These are phyloP conservation scores for Ophiosphaerella korrae DNA, from an alignment of 2,329 filamentous ascomycete genomes.

Conservation along the genomic window DNA sequence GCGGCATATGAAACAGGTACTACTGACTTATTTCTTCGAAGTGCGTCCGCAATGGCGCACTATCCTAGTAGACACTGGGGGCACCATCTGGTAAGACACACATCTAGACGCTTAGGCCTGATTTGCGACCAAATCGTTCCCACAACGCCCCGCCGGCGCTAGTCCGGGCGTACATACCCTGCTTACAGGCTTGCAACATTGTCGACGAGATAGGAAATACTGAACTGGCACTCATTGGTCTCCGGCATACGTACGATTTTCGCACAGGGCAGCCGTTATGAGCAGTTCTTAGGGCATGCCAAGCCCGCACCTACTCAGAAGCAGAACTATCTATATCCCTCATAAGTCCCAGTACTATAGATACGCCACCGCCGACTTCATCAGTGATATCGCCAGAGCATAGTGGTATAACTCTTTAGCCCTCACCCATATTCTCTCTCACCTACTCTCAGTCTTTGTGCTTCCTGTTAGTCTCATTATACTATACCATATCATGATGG, in stretches of 20 bases:
- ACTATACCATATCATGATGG: conserved; percentile 16
- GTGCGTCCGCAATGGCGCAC: conserved; percentile 25
- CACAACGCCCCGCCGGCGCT: conserved; percentile 11
- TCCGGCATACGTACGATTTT: conserved; percentile 13
- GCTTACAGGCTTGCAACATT: conserved; percentile 14
- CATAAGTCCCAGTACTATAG: conserved; percentile 23
- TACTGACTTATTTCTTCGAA: conserved; percentile 26
- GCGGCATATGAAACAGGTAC: conserved; percentile 35
- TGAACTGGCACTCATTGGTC: conserved; percentile 21
- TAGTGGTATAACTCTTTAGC: conserved; percentile 5
- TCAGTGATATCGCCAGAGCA: neutral
- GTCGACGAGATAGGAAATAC: conserved; percentile 22
- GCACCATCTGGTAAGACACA: conserved; percentile 14
- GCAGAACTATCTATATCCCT: conserved; percentile 30
- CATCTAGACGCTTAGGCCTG: conserved; percentile 20
- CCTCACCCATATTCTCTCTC: conserved; percentile 5
- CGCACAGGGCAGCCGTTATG: conserved; percentile 3
- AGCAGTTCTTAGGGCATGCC: conserved; percentile 18
- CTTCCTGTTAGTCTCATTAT: neutral
- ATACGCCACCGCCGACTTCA: conserved; percentile 15
- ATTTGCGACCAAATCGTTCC: conserved; percentile 14
- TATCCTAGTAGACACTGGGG: conserved; percentile 14
- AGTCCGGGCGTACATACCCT: conserved; percentile 21
- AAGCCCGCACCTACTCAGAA: conserved; percentile 22
- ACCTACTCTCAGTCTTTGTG: conserved; percentile 3